Evolutionary conservation across 1,139 yeast species (phyloP), one percentile per base, ranked within the genome.

Genomic region (Yamadazyma atmosphaerica): DNA sequence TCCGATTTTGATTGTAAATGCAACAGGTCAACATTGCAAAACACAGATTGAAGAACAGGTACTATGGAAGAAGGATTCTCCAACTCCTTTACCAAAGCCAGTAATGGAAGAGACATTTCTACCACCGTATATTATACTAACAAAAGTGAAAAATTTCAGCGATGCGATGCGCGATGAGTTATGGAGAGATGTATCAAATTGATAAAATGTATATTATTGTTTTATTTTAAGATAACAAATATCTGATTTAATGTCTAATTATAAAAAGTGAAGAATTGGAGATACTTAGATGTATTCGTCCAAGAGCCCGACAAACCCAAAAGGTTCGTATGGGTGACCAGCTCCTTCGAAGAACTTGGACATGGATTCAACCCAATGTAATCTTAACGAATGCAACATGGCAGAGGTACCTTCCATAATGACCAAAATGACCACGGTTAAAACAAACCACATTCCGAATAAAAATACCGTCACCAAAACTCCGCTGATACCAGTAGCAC

Each of bases 291-390:
- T 27, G 34, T 42, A 47, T 30, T 47, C 49, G 36, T 47, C 51
- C 34, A 47, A 46, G 23, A 47, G 50, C 15, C 49, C 49, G 19
- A 58, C 55, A 51, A 84, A 83, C 1, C 80, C 76, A 53, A 83
- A 85, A 22, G 94, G 92, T 45, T 74, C 78, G 55, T 81, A 85
- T 16, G 81, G 73, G 41, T 75, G 63, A 51, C 94, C 94, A 55
- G 84, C 92, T 63, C 94, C 94, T 58, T 82, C 90, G 50, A 85
- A 85, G 61, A 79, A 85, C 64, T 85, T 85, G 43, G 89, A 82
- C 94, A 85, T 85, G 28, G 89, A 79, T 60, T 85, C 94, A 40
- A 85, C 94, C 94, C 94, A 85, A 58, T 85, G 94, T 57, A 85
- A 73, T 72, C 94, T 81, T 58, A 85, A 74, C 19, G 90, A 80